These are phyloP conservation scores for Heterococcus sp. DNA, from an alignment of 108 stramenopile species.

Conservation along the genomic window DNA sequence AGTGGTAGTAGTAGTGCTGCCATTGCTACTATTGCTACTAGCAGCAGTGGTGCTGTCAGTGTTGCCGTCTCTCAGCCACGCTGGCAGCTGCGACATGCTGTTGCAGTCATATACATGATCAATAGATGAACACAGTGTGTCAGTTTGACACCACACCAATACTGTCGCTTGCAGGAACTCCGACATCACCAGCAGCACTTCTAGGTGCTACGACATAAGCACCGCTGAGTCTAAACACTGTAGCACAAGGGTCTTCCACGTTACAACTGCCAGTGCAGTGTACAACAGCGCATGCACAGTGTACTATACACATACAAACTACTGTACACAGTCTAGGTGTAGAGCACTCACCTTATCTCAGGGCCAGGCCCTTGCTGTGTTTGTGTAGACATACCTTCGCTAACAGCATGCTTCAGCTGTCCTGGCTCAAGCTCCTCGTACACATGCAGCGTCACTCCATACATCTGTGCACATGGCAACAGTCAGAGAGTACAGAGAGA, in stretches of 20 bases:
- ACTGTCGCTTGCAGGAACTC: background rate
- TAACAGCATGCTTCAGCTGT: slow-evolving; percentile 4
- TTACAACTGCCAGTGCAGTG: background rate
- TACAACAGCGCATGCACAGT: background rate
- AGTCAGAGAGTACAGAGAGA: no score
- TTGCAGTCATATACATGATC: background rate
- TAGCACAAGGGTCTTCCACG: background rate
- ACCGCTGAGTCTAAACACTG: background rate
- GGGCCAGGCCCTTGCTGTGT: background rate
- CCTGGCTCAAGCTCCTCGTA: slow-evolving; percentile 57
- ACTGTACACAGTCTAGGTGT: no score
- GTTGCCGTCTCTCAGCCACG: slow-evolving; percentile 24
- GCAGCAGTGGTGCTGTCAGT: background rate
- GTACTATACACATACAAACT: background rate
- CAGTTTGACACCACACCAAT: background rate
- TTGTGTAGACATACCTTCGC: background rate
- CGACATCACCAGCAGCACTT: background rate
- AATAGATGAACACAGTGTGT: background rate
- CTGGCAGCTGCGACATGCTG: slow-evolving; percentile 10
- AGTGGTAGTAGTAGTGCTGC: no score
- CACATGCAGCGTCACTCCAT: slow-evolving; percentile 69
- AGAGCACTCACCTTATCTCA: background rate
- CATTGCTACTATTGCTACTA: slow-evolving; percentile 11
- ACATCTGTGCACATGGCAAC: no score
- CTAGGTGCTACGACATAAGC: background rate